Evolutionary conservation across 805 yeast genomes (phyloP).

Genomic region (Candida multigemmis): DNA sequence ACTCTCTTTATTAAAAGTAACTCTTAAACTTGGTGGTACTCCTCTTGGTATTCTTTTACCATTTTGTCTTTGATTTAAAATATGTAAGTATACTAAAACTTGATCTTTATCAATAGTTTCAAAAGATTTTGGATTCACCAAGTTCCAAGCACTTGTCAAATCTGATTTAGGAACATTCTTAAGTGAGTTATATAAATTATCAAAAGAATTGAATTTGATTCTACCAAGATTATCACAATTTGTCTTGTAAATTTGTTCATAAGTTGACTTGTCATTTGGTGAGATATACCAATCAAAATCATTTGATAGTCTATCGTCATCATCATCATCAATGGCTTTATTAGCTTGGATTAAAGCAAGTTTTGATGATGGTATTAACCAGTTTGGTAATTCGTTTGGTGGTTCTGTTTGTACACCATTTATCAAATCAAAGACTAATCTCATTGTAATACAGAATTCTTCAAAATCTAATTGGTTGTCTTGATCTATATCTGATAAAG

Average conservation of each 20-base stretch:
- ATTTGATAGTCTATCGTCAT: slow-evolving; percentile 47
- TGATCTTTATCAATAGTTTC: slow-evolving; percentile 93
- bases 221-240: slow-evolving; percentile 76
- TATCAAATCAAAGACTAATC: slow-evolving; percentile 84
- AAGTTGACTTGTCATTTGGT: slow-evolving; percentile 72
- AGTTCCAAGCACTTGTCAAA: slow-evolving; percentile 85
- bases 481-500: slow-evolving; percentile 82
- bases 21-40: slow-evolving; percentile 89
- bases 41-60: slow-evolving; percentile 82
- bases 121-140: slow-evolving; percentile 83
- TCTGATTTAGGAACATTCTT: slow-evolving; percentile 74
- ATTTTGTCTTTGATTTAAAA: slow-evolving; percentile 80
- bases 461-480: slow-evolving; percentile 93
- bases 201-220: slow-evolving; percentile 62
- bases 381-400: slow-evolving; percentile 73
- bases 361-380: slow-evolving; percentile 90
- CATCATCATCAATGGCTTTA: slow-evolving; percentile 60
- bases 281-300: slow-evolving; percentile 96
- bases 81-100: slow-evolving; percentile 79
- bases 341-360: slow-evolving; percentile 81
- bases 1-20: slow-evolving; percentile 80
- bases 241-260: slow-evolving; percentile 68
- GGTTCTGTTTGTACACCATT: slow-evolving; percentile 51
- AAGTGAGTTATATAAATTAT: slow-evolving; percentile 60
- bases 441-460: slow-evolving; percentile 96